A percentile compares a stretch with the other conserved stretches of the same genome.
These are phyloP conservation scores for Prunella vulgaris DNA, from an alignment of 257 asterid genomes.

Conservation along the genomic window DNA sequence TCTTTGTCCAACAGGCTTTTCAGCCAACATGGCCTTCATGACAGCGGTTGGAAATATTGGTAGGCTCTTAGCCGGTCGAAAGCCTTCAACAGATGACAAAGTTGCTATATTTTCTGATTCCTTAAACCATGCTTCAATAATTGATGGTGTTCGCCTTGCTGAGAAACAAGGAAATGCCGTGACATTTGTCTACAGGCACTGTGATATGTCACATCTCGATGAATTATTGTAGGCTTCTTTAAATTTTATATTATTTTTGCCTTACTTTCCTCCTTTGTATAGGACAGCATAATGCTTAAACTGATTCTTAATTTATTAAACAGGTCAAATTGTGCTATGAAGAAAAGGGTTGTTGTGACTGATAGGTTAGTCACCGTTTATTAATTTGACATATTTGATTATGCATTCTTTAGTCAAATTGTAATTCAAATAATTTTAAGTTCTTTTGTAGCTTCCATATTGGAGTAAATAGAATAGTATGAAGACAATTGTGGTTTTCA, in stretches of 20 bases:
- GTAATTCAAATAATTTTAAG: conserved; percentile 8
- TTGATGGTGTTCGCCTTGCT: conserved; percentile 95
- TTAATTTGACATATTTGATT: conserved; percentile 7
- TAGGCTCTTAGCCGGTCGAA: conserved; percentile 51
- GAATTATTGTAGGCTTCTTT: conserved; percentile 56
- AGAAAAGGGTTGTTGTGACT: conserved; percentile 85
- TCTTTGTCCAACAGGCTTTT: conserved; percentile 99
- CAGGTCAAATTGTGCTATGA: conserved; percentile 87
- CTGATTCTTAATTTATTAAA: conserved; percentile 17
- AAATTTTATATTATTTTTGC: conserved; percentile 8
- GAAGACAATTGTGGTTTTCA: neutral
- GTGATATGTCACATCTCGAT: conserved; percentile 92
- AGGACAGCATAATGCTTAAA: too few species aligned
- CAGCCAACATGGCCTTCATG: conserved; percentile 99
- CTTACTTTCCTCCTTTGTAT: conserved; percentile 4
- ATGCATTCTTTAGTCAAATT: neutral
- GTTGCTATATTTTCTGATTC: conserved; percentile 93
- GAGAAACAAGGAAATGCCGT: conserved; percentile 72
- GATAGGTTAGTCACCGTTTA: conserved; percentile 65
- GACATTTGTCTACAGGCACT: conserved; percentile 71
- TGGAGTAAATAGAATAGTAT: neutral
- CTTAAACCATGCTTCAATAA: conserved; percentile 92
- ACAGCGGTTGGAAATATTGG: conserved; percentile 72
- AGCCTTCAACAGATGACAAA: conserved; percentile 50
- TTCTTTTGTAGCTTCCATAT: conserved; percentile 2